These are phyloP conservation scores for Ceratonia siliqua DNA, from an alignment of 306 rosid genomes.

Conservation along the genomic window DNA sequence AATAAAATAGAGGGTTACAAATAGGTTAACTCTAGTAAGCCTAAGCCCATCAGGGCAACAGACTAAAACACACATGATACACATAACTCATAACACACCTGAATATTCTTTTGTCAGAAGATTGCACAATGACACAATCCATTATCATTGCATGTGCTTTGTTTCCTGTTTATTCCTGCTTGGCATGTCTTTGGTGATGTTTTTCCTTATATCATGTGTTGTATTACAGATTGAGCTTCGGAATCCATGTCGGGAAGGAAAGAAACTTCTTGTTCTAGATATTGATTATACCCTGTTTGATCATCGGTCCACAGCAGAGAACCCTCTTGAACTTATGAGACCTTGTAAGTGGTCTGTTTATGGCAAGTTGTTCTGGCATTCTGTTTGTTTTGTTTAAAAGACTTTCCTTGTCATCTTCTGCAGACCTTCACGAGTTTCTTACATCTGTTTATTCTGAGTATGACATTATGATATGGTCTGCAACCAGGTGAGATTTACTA, in stretches of 20 bases:
- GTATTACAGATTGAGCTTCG: conserved; percentile 61
- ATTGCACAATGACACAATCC: background rate
- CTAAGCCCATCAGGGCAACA: too few relatives aligned
- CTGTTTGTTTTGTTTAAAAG: background rate
- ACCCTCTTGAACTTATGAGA: conserved; percentile 92
- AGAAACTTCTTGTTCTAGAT: conserved; percentile 93
- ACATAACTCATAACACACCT: too few relatives aligned
- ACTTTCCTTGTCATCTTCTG: conserved; percentile 28
- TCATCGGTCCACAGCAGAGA: conserved; percentile 95
- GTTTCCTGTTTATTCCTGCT: background rate
- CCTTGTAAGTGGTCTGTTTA: conserved; percentile 61
- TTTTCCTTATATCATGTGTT: background rate
- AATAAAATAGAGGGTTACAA: too few relatives aligned
- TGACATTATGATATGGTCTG: conserved; percentile 98
- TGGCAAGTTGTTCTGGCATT: background rate
- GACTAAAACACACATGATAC: too few relatives aligned
- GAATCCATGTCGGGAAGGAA: conserved; percentile 87
- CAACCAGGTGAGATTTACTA: conserved; percentile 69
- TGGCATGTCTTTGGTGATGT: background rate
- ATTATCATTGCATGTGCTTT: background rate
- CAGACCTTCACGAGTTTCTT: conserved; percentile 95
- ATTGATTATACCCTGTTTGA: conserved; percentile 95
- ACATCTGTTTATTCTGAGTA: conserved; percentile 81
- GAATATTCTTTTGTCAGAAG: background rate
- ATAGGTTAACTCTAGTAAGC: too few relatives aligned